These are phyloP conservation scores for Gardenia jasminoides DNA, from an alignment of 257 asterid genomes.

Conservation along the genomic window DNA sequence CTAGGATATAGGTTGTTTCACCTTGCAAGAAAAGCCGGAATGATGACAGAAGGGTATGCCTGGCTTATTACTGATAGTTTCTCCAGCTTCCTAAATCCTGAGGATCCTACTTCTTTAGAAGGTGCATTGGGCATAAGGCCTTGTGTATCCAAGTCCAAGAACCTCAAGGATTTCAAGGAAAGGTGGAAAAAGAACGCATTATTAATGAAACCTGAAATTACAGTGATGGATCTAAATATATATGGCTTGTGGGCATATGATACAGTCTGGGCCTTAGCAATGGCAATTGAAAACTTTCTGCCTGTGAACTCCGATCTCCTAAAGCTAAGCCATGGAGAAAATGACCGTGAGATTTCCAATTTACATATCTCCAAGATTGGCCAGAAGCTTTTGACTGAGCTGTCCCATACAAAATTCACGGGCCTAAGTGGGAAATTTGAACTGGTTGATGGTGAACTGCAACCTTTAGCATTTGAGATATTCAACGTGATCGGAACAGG, in stretches of 20 bases:
- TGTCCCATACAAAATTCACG: conserved; percentile 22
- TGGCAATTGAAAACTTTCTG: conserved; percentile 32
- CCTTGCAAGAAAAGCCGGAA: conserved; percentile 35
- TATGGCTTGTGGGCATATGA: conserved; percentile 64
- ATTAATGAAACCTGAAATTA: conserved; percentile 17
- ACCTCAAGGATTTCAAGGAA: conserved; percentile 18
- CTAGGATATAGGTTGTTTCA: conserved; percentile 38
- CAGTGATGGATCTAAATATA: conserved; percentile 31
- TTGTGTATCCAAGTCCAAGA: conserved; percentile 31
- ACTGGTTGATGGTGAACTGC: conserved; percentile 30
- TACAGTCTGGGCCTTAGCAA: conserved; percentile 36
- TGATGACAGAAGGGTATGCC: conserved; percentile 48
- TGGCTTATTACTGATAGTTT: conserved; percentile 53
- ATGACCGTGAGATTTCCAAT: conserved; percentile 18
- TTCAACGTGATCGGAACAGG: conserved; percentile 39
- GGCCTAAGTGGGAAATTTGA: conserved; percentile 46
- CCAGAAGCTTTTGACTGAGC: conserved; percentile 23
- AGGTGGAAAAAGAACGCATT: conserved; percentile 39
- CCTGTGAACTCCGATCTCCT: conserved; percentile 18
- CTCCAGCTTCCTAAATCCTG: conserved; percentile 32
- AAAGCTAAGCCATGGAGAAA: conserved; percentile 6
- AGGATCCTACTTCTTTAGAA: conserved; percentile 41
- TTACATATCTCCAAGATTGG: conserved; percentile 37
- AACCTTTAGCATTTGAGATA: conserved; percentile 37
- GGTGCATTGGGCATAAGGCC: conserved; percentile 52